Evolutionary conservation across 2,329 filamentous ascomycete genomes (phyloP), one percentile per base, ranked within the genome.

Genomic region (Coniella lustricola): DNA sequence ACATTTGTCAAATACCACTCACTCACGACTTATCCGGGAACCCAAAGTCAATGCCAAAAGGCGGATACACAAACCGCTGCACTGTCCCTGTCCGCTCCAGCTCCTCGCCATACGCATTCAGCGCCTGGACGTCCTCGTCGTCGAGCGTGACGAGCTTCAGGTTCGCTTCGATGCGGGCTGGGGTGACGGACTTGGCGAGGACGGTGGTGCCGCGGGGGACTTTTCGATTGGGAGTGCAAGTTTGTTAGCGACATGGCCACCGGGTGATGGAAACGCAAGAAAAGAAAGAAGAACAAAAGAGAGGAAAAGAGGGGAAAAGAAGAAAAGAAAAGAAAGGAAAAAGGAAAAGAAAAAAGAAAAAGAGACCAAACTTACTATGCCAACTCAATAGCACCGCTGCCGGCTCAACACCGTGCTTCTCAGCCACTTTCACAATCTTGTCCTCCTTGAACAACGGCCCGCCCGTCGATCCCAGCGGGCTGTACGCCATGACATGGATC

Each of bases 401-500:
- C n/a, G 82, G 72, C 58, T 73, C 75, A 29, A 77, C 74, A 32
- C 77, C 70, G 58, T 80, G 77, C 67, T 81, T 81, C 63, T 82
- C 75, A 17, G 85, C 79, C 45, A 85, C 69, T 65, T 81, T 74
- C 44, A 83, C 68, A 32, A 83, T 74, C 1, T 79, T 75, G 61
- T 79, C 81, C 49, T 80, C 79, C 53, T 76, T 75, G 58, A 86
- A 70, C 51, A 86, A 70, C 46, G 84, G 82, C 12, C 80, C 76
- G 39, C 80, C 79, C 4, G 82, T 79, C 67, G 75, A 79, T 33
- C 80, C 80, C 0, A 84, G 69, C n/a, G 79, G 80, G 57, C 75
- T 79, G 71, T 89, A 90, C 14, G 85, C 84, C 55, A 87, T 82
- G 60, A 88, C 68, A 59, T 85, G 76, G 52, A 90, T 87, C 49